These are phyloP conservation scores for Fusarium sp. DNA, from an alignment of 2,329 filamentous ascomycete genomes.

Conservation along the genomic window DNA sequence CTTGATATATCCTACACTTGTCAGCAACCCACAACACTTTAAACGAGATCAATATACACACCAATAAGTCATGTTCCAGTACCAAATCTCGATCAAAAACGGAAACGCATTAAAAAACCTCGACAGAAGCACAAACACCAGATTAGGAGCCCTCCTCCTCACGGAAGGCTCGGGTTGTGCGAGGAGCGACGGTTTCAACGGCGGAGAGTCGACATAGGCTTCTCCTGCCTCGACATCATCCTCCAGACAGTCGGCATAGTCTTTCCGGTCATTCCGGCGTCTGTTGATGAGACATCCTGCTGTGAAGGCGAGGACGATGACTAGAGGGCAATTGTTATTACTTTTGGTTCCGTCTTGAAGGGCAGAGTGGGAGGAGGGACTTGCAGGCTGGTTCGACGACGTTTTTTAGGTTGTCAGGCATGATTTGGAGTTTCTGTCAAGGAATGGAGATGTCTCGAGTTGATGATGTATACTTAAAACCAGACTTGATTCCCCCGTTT, in stretches of 20 bases:
- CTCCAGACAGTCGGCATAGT: neutral
- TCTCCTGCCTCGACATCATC: conserved; percentile 34
- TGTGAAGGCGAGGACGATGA: conserved; percentile 39
- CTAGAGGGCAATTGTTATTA: conserved; percentile 1
- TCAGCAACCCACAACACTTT: neutral
- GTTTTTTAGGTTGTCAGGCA: conserved; percentile 14
- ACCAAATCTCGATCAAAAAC: conserved; percentile 52
- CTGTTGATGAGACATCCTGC: conserved; percentile 43
- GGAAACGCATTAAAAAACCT: conserved; percentile 49
- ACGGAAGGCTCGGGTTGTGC: conserved; percentile 21
- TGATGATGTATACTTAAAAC: neutral
- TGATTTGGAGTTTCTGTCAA: neutral
- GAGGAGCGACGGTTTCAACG: conserved; percentile 34
- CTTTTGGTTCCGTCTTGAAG: neutral
- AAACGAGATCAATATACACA: neutral
- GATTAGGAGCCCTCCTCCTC: conserved; percentile 37
- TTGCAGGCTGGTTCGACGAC: conserved; percentile 32
- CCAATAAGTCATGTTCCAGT: conserved; percentile 54
- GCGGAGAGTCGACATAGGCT: conserved; percentile 32
- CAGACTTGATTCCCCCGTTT: neutral
- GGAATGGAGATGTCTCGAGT: neutral
- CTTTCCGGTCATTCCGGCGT: conserved; percentile 8
- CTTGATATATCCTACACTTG: conserved; percentile 54
- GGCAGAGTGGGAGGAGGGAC: neutral
- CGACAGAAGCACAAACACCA: conserved; percentile 42